Evolutionary conservation across 2,329 filamentous ascomycete species (phyloP), one percentile per base, ranked within the genome.

Genomic region (Talaromyces marneffei): DNA sequence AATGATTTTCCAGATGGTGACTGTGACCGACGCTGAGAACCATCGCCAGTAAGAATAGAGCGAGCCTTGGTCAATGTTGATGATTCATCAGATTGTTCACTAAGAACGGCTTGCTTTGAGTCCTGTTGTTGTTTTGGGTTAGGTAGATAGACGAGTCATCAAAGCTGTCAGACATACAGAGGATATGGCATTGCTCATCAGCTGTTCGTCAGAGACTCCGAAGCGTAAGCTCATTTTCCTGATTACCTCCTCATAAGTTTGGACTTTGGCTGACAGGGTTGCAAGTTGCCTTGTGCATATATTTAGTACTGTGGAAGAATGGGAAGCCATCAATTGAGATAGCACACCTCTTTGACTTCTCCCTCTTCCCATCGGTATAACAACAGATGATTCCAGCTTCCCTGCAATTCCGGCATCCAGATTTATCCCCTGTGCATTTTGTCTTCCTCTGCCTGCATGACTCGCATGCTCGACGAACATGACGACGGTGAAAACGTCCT

Each of bases 281-380:
- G 73, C 74, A 61, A 78, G 67, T 59, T 78, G 76, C 52, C 76
- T 78, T 66, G n/a, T 10, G 6, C 12, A 29, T 35, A 35, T 37
- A 37, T 59, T 52, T 46, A 35, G 33, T 55, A 31, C 9, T 35
- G 18, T 39, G 29, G 10, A 10, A 35, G 48, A 23, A 40, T 35
- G 29, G 9, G 10, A 40, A 27, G 33, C 6, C 33, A n/a, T n/a
- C n/a, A 27, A 29, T 39, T 39, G 23, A 25, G 52, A 5, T 12
- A 9, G 27, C 65, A 48, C 62, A 78, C 77, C 76, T 76, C 63
- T 76, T 79, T 6, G 74, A 77, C 58, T 76, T 74, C 62, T 79
- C 78, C 65, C 77, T 68, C 66, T 79, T 80, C 5, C 77, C 77
- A 67, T 78, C 77, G 14, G 75, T 78, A 65, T 79, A 79, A 60